Evolutionary conservation across 139 green algal species (phyloP), one percentile per base, ranked within the genome.

Genomic region (Chlorella sp.): DNA sequence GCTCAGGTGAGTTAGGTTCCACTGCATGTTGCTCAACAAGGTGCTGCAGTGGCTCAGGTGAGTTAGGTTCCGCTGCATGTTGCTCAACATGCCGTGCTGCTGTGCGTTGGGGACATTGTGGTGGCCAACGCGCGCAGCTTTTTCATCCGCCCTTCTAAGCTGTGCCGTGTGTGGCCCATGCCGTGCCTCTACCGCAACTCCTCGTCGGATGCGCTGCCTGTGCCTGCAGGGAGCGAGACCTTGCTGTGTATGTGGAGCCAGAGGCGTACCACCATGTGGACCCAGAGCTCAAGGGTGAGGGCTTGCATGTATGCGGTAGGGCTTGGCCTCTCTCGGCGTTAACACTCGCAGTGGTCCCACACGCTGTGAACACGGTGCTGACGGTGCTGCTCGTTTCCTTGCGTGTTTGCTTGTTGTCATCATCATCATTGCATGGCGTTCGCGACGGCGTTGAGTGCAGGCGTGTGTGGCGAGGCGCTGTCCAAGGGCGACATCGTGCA

Each of bases 31-130:
- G 30, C 49, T 79, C 29, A 66, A 74, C 26, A 1, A 1, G 1
- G 69, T 60, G 77, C 77, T 83, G 69, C 77, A 60, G 24, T 33
- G 50, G 42, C 66, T 67, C 3, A 67, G 29, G 49, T 55, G 75
- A 35, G 66, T 10, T 24, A n/a, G 26, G 42, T 55, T 55, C 10
- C 42, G 42, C 29, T 20, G 14, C 2, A 32, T 17, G 20, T 2
- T 30, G 27, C 33, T 27, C 61, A 49, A 10, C 17, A 10, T 24
- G 42, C 42, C 42, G 42, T 10, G 10, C 42, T 55, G 10, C 42
- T 24, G 42, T 55, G 42, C 10, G 17, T 24, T 24, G 17, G 42
- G 10, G 17, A 10, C 42, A 24, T 55, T 17, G 10, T 55, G 42
- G 17, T 55, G 42, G 10, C 10, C 17, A 10, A 55, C 42, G 42